A percentile compares a stretch with the other conserved stretches of the same genome.
These are phyloP conservation scores for Ascodesmis nigricans DNA, from an alignment of 495 filamentous ascomycete genomes.

Conservation along the genomic window DNA sequence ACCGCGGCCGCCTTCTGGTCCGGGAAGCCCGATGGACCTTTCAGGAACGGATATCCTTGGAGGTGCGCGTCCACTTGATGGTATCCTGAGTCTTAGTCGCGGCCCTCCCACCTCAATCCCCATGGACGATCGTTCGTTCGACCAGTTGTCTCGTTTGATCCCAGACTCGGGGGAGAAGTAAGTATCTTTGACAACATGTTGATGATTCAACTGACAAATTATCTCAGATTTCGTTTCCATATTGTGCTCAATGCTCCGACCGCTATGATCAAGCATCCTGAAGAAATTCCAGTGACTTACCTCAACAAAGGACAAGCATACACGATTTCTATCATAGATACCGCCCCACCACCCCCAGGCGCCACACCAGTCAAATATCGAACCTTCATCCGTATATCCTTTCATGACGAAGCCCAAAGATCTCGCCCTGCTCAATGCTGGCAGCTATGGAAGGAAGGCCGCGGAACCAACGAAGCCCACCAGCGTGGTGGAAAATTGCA, in stretches of 20 bases:
- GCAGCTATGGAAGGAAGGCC: slow-evolving; percentile 89
- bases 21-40: slow-evolving; percentile 40
- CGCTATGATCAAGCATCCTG: slow-evolving; percentile 73
- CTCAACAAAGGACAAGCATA: slow-evolving; percentile 95
- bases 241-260: slow-evolving; percentile 81
- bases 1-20: slow-evolving; percentile 42
- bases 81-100: no score
- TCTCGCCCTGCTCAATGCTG: slow-evolving; percentile 63
- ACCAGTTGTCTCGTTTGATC: slow-evolving; percentile 25
- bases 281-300: slow-evolving; percentile 86
- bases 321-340: slow-evolving; percentile 56
- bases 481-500: slow-evolving; percentile 69
- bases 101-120: slow-evolving; percentile 25
- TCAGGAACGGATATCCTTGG: slow-evolving; percentile 52
- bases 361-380: slow-evolving; percentile 40
- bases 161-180: slow-evolving; percentile 30
- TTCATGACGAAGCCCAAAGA: slow-evolving; percentile 81
- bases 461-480: slow-evolving; percentile 73
- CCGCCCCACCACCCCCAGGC: slow-evolving; percentile 28
- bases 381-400: slow-evolving; percentile 75
- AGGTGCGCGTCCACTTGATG: no score
- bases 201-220: slow-evolving; percentile 24
- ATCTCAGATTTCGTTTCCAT: slow-evolving; percentile 69
- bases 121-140: slow-evolving; percentile 30
- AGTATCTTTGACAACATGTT: slow-evolving; percentile 22